Base-by-base conservation (phyloP, 768 basidiomycete species). In the Lyophyllum atratum region DNA sequence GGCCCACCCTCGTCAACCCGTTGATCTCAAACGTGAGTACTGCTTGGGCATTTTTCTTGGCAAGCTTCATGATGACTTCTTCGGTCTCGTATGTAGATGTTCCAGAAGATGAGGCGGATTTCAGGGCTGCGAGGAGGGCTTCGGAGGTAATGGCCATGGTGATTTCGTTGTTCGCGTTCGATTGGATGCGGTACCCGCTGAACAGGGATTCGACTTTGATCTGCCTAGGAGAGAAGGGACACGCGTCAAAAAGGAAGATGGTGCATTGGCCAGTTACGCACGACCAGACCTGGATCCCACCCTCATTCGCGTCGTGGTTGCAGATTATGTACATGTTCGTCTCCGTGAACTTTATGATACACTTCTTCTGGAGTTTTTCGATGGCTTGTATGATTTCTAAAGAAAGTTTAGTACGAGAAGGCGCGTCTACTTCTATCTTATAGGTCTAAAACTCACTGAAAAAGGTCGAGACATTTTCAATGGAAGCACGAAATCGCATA, bases 201-300 rank as follows among this genome's bases (percentile, higher is more conserved):
- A 93, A 92, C 10, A 93, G 66, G 0, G 90, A 82, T 37, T 81
- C 76, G 9, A 85, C 79, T 69, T 86, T 87, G 64, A 89, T 82
- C 63, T 85, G 80, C 15, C 86, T 88, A 54, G 42, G 39, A 43
- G 22, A 15, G 9, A 39, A 12, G 6, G 39, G 26, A 49, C 31
- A 47, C n/a, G 17, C 17, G 17, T 54, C n/a, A 40, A 42, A 3
- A 17, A 26, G 11, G 28, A 19, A 31, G 17, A 34, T 10, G 28
- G 12, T 25, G 10, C 22, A 28, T 54, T 50, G 44, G 10, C 17
- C 34, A n/a, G n/a, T 45, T 21, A 59, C 71, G 42, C 48, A 78
- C 74, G 76, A 77, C 93, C 93, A 95, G 50, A 95, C 91, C 69
- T 95, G 93, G 4, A 93, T 85, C 3, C 91, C 91, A 0, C 90